These are phyloP conservation scores for Candida peoriensis DNA, from an alignment of 805 yeast genomes.

Conservation along the genomic window DNA sequence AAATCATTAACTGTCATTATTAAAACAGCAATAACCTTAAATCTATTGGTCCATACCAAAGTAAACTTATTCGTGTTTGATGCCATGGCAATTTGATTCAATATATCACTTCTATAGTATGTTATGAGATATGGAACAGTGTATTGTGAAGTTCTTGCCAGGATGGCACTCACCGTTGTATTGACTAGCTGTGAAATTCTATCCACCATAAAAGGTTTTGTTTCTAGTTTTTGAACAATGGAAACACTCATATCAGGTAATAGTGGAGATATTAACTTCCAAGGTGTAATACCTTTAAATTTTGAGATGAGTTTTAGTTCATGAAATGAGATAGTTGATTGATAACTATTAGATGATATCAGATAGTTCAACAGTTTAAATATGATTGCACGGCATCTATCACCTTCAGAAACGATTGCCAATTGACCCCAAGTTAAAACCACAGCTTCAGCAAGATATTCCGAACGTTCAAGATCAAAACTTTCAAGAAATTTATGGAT, in stretches of 20 bases:
- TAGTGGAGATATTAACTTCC: slow-evolving; percentile 75
- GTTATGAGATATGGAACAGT: slow-evolving; percentile 75
- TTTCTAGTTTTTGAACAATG: slow-evolving; percentile 48
- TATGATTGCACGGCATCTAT: slow-evolving; percentile 59
- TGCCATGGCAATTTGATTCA: slow-evolving; percentile 55
- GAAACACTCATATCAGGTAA: slow-evolving; percentile 66
- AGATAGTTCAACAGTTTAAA: slow-evolving; percentile 61
- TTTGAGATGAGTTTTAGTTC: slow-evolving; percentile 55
- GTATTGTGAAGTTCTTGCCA: slow-evolving; percentile 63
- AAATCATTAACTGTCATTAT: slow-evolving; percentile 45
- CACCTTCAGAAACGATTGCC: slow-evolving; percentile 59
- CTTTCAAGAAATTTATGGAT: slow-evolving; percentile 39
- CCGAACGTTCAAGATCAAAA: slow-evolving; percentile 32
- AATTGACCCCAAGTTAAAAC: slow-evolving; percentile 61
- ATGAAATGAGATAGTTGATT: slow-evolving; percentile 63
- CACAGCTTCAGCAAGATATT: slow-evolving; percentile 52
- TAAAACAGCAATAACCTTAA: slow-evolving; percentile 53
- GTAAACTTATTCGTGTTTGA: slow-evolving; percentile 40
- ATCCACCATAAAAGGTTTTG: slow-evolving; percentile 48
- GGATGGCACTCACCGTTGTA: slow-evolving; percentile 54
- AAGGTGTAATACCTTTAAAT: slow-evolving; percentile 57
- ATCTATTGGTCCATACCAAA: slow-evolving; percentile 43
- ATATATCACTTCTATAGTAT: slow-evolving; percentile 55
- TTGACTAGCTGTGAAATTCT: slow-evolving; percentile 63
- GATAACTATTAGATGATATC: slow-evolving; percentile 60